Evolutionary conservation across 495 filamentous ascomycete genomes (phyloP).

Genomic region (Aspergillus nanangensis): DNA sequence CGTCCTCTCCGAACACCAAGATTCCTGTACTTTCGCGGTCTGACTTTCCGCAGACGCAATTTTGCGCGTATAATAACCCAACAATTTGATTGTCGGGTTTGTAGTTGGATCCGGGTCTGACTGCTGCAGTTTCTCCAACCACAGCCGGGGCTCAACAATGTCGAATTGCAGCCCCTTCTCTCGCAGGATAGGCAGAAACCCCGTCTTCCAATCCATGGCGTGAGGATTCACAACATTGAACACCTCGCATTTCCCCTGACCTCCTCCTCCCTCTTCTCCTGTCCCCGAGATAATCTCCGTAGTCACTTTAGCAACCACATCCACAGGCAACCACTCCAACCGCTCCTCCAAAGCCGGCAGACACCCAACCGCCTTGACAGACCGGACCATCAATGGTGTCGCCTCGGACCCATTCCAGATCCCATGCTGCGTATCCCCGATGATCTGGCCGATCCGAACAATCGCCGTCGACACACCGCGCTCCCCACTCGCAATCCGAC

Average conservation of each 20-base stretch:
- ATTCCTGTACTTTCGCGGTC: too few relatives aligned
- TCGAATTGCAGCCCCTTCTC: neutral
- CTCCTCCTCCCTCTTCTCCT: too few relatives aligned
- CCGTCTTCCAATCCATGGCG: neutral
- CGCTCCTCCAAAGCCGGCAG: neutral
- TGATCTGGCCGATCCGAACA: neutral
- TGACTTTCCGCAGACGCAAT: too few relatives aligned
- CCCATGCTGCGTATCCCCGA: neutral
- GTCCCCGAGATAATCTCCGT: too few relatives aligned
- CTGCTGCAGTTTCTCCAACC: neutral
- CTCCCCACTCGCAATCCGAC: neutral
- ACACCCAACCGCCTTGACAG: neutral
- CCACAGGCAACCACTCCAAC: neutral
- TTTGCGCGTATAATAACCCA: neutral
- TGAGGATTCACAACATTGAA: neutral
- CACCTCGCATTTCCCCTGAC: neutral
- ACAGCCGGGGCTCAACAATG: neutral
- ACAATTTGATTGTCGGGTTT: neutral
- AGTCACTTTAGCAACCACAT: neutral
- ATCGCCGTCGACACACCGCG: neutral
- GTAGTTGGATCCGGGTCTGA: neutral
- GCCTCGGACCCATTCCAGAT: neutral
- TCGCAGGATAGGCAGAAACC: neutral
- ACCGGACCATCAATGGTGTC: neutral
- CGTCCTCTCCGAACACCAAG: too few relatives aligned